Evolutionary conservation across 2,329 filamentous ascomycete genomes (phyloP).

Genomic region (Pestalotiopsis sp.): DNA sequence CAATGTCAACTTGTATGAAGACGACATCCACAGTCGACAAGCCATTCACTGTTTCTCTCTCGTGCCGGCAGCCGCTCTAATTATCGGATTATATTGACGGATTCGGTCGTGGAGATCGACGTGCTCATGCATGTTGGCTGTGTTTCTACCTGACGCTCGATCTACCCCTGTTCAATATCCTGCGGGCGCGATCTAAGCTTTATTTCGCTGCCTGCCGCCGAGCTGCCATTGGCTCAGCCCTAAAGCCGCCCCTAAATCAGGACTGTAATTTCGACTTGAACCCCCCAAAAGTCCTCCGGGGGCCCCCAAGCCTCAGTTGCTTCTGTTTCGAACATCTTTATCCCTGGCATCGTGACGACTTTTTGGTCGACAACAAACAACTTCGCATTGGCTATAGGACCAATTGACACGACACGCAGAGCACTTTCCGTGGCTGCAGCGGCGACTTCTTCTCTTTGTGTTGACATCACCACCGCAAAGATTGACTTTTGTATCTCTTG

Average conservation of each 20-base stretch:
- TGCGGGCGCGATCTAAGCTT: conserved; percentile 7
- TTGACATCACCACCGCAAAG: not conserved
- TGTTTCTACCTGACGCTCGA: conserved; percentile 3
- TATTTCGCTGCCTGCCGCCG: conserved; percentile 6
- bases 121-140: not conserved
- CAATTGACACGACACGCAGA: not conserved
- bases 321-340: not conserved
- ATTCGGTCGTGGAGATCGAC: not conserved
- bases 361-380: not conserved
- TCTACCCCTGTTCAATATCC: conserved; percentile 6
- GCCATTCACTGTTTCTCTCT: not conserved
- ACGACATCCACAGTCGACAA: not conserved
- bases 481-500: not conserved
- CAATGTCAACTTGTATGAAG: not conserved
- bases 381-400: not conserved
- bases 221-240: conserved; percentile 12
- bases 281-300: not conserved
- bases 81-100: not conserved
- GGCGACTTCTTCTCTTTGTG: not conserved
- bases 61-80: not conserved
- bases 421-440: not conserved
- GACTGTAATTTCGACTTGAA: conserved; percentile 11
- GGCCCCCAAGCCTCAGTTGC: not conserved
- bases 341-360: not conserved
- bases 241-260: conserved; percentile 9